Evolutionary conservation across 805 yeast genomes (phyloP), one percentile per base, ranked within the genome.

Genomic region (Zygotorulaspora chibaensis): DNA sequence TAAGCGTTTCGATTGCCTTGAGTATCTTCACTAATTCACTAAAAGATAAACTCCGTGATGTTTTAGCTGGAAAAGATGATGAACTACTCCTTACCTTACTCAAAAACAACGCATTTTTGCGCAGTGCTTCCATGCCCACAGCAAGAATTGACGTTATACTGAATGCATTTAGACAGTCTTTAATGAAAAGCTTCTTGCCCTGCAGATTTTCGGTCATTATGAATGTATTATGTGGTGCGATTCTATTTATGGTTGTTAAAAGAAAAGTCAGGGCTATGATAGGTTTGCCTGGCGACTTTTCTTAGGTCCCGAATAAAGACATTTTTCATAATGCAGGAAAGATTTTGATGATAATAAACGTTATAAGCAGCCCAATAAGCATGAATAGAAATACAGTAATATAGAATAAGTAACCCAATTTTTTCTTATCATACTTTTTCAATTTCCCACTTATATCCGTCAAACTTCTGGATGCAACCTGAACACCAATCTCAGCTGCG

Each of bases 401-500:
- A 53, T 56, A 59, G 51, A 68, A 54, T 49, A 59, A 15, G 50
- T 59, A 51, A 16, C 71, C 56, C 43, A 61, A 45, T 55, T 58
- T 52, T 53, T 62, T 45, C 58, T 54, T 50, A 52, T 63, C 61
- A 54, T 69, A 49, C 51, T 61, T 51, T 50, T 63, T 43, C 40
- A 59, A 55, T 50, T 54, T 66, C 16, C 56, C 65, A 41, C 61
- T 67, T 33, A 58, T 57, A 54, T 51, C 52, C 15, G 58, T 45
- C n/a, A 71, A 41, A 46, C 70, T 68, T 27, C 49, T 59, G 2
- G 71, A 62, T 2, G 75, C 70, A 1, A 63, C 66, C 34, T 68
- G 68, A 4, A 71, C 50, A 8, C 75, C 75, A 11, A 67, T 61
- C 46, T 70, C 74, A 1, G 75, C 73, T 4, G 74, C 74, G 16